phyloP scores from a whole-genome alignment of 164 flowering plant genomes.

The Platanus orientalis region DNA sequence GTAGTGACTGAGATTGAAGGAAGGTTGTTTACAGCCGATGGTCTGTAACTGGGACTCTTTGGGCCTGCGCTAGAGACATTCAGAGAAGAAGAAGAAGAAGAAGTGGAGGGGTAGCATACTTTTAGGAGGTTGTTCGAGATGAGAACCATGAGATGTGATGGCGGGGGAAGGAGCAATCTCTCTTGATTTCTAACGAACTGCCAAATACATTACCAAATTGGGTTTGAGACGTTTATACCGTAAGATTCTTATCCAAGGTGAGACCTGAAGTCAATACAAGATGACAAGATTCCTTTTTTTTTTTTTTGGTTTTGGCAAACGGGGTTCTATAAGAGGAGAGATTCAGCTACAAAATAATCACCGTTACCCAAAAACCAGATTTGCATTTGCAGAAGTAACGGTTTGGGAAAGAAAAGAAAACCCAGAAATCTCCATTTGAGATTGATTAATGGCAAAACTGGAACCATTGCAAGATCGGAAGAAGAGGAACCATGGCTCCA shows the following conservation, averaged over 20 bases:
- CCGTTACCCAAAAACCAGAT: background rate
- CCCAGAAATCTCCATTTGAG: background rate
- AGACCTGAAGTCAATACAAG: background rate
- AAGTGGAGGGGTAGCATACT: background rate
- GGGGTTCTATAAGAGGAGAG: too few relatives aligned
- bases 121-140: conserved; percentile 2
- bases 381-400: background rate
- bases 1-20: background rate
- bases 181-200: too few relatives aligned
- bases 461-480: background rate
- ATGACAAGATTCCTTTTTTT: too few relatives aligned
- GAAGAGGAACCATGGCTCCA: background rate
- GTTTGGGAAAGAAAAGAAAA: background rate
- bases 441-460: background rate
- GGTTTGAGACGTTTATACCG: background rate
- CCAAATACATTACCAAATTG: too few relatives aligned
- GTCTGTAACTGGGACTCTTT: background rate
- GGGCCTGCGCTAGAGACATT: conserved; percentile 1
- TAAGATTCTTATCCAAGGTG: background rate
- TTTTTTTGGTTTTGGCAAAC: too few relatives aligned
- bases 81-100: too few relatives aligned
- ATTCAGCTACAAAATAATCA: background rate
- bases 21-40: background rate
- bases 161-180: background rate
- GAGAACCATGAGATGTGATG: conserved; percentile 2